Percentiles rank a stretch among this genome's conserved stretches.
These are phyloP conservation scores for Drechslerella dactyloides DNA, from an alignment of 2,329 filamentous ascomycete species.

Conservation along the genomic window DNA sequence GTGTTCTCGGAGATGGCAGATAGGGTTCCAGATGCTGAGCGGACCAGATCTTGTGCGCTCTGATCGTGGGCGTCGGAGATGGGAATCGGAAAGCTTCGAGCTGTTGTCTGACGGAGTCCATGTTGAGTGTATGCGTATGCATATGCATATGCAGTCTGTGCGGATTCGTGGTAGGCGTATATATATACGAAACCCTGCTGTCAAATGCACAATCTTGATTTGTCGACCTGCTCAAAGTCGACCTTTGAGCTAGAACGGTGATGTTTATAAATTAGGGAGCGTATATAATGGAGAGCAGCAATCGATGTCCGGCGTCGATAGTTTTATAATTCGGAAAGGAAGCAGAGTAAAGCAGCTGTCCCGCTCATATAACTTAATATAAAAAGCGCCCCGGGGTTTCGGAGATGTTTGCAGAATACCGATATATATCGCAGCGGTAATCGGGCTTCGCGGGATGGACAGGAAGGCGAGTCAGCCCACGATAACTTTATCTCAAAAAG, in stretches of 20 bases:
- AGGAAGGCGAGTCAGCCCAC: background rate
- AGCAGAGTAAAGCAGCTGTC: too few species aligned
- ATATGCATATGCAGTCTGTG: background rate
- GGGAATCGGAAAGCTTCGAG: slow-evolving; percentile 46
- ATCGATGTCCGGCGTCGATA: slow-evolving; percentile 2
- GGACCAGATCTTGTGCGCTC: slow-evolving; percentile 48
- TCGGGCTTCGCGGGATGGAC: too few species aligned
- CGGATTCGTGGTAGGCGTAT: too few species aligned
- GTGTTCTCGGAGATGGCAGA: slow-evolving; percentile 40
- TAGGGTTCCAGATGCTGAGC: slow-evolving; percentile 46
- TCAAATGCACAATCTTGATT: too few species aligned
- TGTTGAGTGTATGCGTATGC: slow-evolving; percentile 25
- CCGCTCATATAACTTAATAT: too few species aligned
- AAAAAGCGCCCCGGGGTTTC: too few species aligned
- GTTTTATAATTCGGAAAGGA: slow-evolving; percentile 1
- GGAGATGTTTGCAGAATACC: background rate
- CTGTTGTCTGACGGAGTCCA: slow-evolving; percentile 47
- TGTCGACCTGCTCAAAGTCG: background rate
- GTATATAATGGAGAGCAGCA: too few species aligned
- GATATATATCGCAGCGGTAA: too few species aligned
- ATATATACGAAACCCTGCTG: background rate
- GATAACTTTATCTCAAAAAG: background rate
- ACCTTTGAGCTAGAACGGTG: too few species aligned
- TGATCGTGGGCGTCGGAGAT: slow-evolving; percentile 42
- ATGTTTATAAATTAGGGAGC: slow-evolving; percentile 3